These are phyloP conservation scores for Serendipita indica DNA, from an alignment of 768 basidiomycete species.

Conservation along the genomic window DNA sequence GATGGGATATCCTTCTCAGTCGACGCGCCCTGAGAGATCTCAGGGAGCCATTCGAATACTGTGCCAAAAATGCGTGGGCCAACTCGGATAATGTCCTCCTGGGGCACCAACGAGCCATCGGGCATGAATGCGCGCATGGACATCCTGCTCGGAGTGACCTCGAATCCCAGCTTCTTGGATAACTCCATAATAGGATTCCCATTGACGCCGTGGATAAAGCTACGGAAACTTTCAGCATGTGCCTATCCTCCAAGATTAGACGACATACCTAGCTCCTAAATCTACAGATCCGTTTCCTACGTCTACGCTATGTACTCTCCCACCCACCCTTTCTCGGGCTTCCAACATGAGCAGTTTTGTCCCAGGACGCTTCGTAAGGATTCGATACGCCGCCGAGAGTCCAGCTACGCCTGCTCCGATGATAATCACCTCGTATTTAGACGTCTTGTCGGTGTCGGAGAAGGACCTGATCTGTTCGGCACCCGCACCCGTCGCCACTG, in stretches of 20 bases:
- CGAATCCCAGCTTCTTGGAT: constrained; percentile 10
- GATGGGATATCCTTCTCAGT: background rate
- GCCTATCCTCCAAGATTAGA: background rate
- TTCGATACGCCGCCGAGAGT: background rate
- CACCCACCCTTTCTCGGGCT: constrained; percentile 11
- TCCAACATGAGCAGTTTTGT: constrained; percentile 12
- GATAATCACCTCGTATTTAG: background rate
- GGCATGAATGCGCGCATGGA: background rate
- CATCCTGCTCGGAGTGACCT: background rate
- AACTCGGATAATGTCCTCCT: background rate
- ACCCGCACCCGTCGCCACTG: background rate
- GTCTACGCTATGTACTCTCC: constrained; percentile 2
- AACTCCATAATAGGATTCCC: constrained; percentile 14
- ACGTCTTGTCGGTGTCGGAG: background rate
- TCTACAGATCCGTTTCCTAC: constrained; percentile 7
- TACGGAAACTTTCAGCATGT: background rate
- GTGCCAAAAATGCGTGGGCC: background rate
- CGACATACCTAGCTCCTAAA: constrained; percentile 5
- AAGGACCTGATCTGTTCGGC: background rate
- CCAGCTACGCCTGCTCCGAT: background rate
- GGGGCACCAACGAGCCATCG: background rate
- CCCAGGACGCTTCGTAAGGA: background rate
- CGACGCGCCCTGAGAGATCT: background rate
- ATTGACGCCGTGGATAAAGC: background rate
- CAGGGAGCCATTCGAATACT: background rate